Evolutionary conservation across 2,329 filamentous ascomycete species (phyloP), one percentile per base, ranked within the genome.

Genomic region (Neoarthrinium moseri): DNA sequence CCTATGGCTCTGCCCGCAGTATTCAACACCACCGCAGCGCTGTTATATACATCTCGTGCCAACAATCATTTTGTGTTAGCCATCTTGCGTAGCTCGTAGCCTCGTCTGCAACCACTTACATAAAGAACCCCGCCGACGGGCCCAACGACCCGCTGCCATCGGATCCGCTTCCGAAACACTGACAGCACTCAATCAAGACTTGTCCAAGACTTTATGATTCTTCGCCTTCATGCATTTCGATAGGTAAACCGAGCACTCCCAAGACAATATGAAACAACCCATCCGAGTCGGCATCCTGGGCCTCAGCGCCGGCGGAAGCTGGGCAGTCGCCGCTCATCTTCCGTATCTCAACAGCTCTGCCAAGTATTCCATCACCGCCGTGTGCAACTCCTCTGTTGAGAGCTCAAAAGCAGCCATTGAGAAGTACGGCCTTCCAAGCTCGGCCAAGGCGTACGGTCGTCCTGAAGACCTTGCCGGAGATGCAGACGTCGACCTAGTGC

Each of bases 201-300:
- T n/a, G n/a, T n/a, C n/a, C n/a, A n/a, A n/a, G n/a, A n/a, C n/a
- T n/a, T n/a, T n/a, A n/a, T n/a, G n/a, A n/a, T n/a, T n/a, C n/a
- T n/a, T n/a, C n/a, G n/a, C n/a, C n/a, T n/a, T n/a, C n/a, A n/a
- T n/a, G n/a, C n/a, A n/a, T n/a, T n/a, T n/a, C n/a, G n/a, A n/a
- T n/a, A n/a, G n/a, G n/a, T n/a, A 29, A 29, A 29, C 8, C 8
- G 26, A 29, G n/a, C 8, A 29, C 26, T 29, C n/a, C n/a, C 26
- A 29, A n/a, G 26, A 8, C 26, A 35, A 7, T 15, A 35, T 35
- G 33, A 10, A 7, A 7, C 8, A 35, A 11, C 47, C 24, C 30
- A 45, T 37, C 15, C 42, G 42, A 12, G 32, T 45, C 12, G 42
- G 42, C 15, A 18, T 45, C 23, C 36, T 45, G 7, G 42, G 42